A percentile compares a stretch with the other conserved stretches of the same genome.
phyloP scores from a whole-genome alignment of 345 rosid genomes.

The Populus nigra region DNA sequence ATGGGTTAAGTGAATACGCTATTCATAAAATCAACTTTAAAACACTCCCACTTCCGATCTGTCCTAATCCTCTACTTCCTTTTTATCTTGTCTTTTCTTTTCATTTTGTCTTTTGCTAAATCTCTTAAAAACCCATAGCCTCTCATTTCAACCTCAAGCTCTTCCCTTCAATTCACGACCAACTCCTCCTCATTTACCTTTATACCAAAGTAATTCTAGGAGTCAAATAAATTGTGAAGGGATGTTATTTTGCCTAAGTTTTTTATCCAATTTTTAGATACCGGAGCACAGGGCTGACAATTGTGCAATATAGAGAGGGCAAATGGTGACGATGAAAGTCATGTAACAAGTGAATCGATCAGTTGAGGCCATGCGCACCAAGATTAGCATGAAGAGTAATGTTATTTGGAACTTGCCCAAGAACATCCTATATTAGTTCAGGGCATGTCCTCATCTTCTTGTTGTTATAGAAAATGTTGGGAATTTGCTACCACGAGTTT shows the following conservation, averaged over 20 bases:
- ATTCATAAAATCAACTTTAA: too few relatives aligned
- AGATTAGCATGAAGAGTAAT: constrained; percentile 76
- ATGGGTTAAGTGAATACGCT: too few relatives aligned
- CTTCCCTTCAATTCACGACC: too few relatives aligned
- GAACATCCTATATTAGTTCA: constrained; percentile 57
- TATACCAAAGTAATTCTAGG: neutral
- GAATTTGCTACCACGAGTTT: neutral
- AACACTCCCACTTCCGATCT: too few relatives aligned
- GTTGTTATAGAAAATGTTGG: neutral
- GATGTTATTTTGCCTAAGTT: neutral
- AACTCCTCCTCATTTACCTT: too few relatives aligned
- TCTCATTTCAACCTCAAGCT: too few relatives aligned
- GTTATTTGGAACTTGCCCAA: constrained; percentile 78
- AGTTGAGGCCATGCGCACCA: constrained; percentile 67
- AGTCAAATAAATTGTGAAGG: neutral
- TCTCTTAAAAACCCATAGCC: too few relatives aligned
- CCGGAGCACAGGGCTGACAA: constrained; percentile 76
- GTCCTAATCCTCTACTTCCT: too few relatives aligned
- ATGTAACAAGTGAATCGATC: constrained; percentile 60
- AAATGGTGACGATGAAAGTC: constrained; percentile 70
- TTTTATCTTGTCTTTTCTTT: too few relatives aligned
- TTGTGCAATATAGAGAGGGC: constrained; percentile 64
- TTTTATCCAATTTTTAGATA: constrained; percentile 45
- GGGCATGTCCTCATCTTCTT: neutral
- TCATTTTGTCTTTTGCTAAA: too few relatives aligned